A percentile compares a stretch with the other conserved stretches of the same genome.
Evolutionary conservation across 2,329 filamentous ascomycete species (phyloP).

Genomic region (Acrocalymma vagum): DNA sequence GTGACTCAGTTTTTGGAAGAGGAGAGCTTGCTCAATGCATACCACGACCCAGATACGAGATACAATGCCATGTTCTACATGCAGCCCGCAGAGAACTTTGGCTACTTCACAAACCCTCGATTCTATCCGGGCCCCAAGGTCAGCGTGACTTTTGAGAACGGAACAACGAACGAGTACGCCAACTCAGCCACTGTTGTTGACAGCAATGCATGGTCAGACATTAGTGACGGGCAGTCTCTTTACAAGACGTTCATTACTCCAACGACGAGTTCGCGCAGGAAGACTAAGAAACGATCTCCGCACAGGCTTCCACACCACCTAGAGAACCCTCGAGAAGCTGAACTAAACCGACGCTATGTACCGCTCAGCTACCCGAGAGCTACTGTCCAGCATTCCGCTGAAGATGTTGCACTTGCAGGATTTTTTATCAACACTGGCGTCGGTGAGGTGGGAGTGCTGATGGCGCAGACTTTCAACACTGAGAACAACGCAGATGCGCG

Average conservation of each 20-base stretch:
- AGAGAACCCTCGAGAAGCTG: constrained; percentile 37
- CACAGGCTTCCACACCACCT: constrained; percentile 34
- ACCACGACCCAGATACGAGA: constrained; percentile 52
- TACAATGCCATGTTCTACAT: constrained; percentile 52
- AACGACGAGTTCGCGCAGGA: constrained; percentile 13
- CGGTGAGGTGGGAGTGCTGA: constrained; percentile 57
- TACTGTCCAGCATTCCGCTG: constrained; percentile 39
- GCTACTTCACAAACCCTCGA: constrained; percentile 38
- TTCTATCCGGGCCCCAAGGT: constrained; percentile 41
- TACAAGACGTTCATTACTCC: constrained; percentile 46
- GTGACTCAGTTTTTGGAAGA: constrained; percentile 44
- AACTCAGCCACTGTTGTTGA: constrained; percentile 41
- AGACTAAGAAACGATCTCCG: constrained; percentile 33
- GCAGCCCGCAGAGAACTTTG: constrained; percentile 38
- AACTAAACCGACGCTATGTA: constrained; percentile 31
- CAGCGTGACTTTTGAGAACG: constrained; percentile 46
- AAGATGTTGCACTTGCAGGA: constrained; percentile 49
- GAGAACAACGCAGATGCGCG: constrained; percentile 21
- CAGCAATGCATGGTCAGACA: constrained; percentile 32
- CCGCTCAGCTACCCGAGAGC: constrained; percentile 48
- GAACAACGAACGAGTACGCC: constrained; percentile 35
- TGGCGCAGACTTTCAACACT: constrained; percentile 52
- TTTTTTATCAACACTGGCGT: constrained; percentile 54
- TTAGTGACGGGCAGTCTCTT: constrained; percentile 48
- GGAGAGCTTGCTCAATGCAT: constrained; percentile 35